Base-by-base conservation (phyloP, 2,329 filamentous ascomycete genomes). In the Apiospora malaysiana region DNA sequence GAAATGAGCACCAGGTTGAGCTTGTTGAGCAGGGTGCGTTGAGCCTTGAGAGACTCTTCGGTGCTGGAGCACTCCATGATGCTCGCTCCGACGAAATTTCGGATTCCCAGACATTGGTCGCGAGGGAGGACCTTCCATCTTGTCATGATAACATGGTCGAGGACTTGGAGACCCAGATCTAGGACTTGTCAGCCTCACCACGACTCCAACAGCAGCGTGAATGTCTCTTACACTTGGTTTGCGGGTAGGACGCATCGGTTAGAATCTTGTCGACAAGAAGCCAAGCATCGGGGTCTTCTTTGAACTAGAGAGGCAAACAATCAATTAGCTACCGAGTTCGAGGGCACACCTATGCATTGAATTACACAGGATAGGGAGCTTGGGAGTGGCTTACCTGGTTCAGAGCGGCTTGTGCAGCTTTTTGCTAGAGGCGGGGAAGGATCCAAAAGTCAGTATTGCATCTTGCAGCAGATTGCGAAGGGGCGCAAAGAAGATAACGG, bases 231-330 rank as follows among this genome's bases (percentile, higher is more conserved):
- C 94, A 99, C 87, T 99, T 99, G 73, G 96, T 99, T 84, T 98
- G 94, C 70, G 94, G 91, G 81, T 98, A 97, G 81, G 92, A 92
- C 74, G 96, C 93, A 82, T 97, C 93, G 83, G 95, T 92, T 73
- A 99, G 89, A 79, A 99, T 97, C 85, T 97, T 95, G 82, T 98
- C 96, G 78, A 98, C 96, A 81, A 98, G 90, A 75, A 98, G 89
- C 96, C 96, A 99, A 72, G 96, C 92, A 85, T 99, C 96, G 71
- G 95, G 95, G 79, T 98, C 97, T 86, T 98, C 96, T 84, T 98
- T 98, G 89, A 99, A 99, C 94, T 98, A 73, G 63, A 67, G 72
- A 74, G 70, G 25, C 73, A 32, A 32, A 51, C 25, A 40, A 75
- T 83, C 71, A 82, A 76, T 72, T 73, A 75, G 70, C 49, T 65